Conservation (phyloP, 2,329 filamentous ascomycete genomes). For the Colletotrichum orbiculare region DNA sequence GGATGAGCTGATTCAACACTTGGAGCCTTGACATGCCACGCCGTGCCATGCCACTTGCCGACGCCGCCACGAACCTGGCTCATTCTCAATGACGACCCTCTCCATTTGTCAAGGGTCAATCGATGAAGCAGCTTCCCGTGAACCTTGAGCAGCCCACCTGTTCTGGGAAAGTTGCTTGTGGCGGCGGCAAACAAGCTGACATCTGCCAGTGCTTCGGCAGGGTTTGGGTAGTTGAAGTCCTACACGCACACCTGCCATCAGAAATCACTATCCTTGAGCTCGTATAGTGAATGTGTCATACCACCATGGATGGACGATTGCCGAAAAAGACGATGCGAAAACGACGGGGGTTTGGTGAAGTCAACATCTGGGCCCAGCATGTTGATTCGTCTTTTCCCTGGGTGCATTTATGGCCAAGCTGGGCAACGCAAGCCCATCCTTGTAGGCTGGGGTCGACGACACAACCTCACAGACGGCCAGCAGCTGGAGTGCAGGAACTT, state of each 20-base stretch:
- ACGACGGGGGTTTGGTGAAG: too few relatives aligned
- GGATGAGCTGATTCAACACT: constrained; percentile 14
- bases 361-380: constrained; percentile 17
- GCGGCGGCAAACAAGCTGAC: too few relatives aligned
- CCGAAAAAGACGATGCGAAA: neutral
- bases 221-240: too few relatives aligned
- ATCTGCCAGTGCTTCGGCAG: too few relatives aligned
- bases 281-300: constrained; percentile 3
- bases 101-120: constrained; percentile 10
- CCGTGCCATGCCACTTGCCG: constrained; percentile 7
- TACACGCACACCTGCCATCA: too few relatives aligned
- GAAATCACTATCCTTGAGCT: neutral
- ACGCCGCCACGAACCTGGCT: constrained; percentile 18
- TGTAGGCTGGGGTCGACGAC: neutral
- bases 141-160: neutral
- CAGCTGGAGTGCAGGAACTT: too few relatives aligned
- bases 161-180: too few relatives aligned
- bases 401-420: neutral
- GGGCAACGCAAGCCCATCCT: neutral
- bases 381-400: neutral
- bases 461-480: too few relatives aligned
- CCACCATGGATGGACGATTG: neutral
- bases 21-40: neutral
- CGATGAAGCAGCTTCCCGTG: constrained; percentile 29
- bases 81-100: constrained; percentile 6